Evolutionary conservation across 2,329 filamentous ascomycete genomes (phyloP).

Genomic region (Huntiella decipiens): DNA sequence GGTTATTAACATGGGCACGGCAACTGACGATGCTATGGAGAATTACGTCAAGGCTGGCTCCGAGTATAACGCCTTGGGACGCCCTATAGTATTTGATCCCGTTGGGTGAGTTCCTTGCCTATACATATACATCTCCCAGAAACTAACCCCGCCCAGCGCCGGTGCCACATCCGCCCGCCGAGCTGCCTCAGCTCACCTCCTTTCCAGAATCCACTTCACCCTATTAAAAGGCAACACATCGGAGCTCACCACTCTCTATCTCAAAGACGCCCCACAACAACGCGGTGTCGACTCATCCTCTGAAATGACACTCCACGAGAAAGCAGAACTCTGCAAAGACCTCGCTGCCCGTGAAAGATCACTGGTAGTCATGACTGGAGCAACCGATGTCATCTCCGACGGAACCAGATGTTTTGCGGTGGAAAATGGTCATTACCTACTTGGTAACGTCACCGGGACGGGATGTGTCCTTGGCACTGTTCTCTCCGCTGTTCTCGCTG

Average conservation of each 20-base stretch:
- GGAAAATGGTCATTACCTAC: constrained; percentile 54
- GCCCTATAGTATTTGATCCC: constrained; percentile 70
- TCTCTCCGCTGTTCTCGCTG: constrained; percentile 44
- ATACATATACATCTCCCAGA: neutral
- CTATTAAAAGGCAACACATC: constrained; percentile 89
- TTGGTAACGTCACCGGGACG: constrained; percentile 56
- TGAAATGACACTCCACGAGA: constrained; percentile 29
- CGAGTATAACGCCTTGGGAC: constrained; percentile 62
- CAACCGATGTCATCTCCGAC: constrained; percentile 59
- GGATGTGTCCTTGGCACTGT: constrained; percentile 75
- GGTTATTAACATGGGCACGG: constrained; percentile 89
- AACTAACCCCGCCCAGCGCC: constrained; percentile 28
- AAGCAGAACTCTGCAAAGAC: constrained; percentile 41
- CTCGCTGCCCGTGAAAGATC: constrained; percentile 51
- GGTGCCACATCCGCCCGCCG: constrained; percentile 63
- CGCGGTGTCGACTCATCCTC: constrained; percentile 68
- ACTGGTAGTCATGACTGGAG: constrained; percentile 63
- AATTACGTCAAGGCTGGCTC: constrained; percentile 56
- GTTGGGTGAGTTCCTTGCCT: constrained; percentile 41
- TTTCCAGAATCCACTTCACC: constrained; percentile 58
- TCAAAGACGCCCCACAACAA: constrained; percentile 33
- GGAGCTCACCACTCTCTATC: constrained; percentile 59
- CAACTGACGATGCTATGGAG: constrained; percentile 52
- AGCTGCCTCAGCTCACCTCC: constrained; percentile 48
- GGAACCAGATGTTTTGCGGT: constrained; percentile 48